Percentiles rank a stretch among this genome's conserved stretches.
These are phyloP conservation scores for Turritis glabra DNA, from an alignment of 345 rosid species.

Conservation along the genomic window DNA sequence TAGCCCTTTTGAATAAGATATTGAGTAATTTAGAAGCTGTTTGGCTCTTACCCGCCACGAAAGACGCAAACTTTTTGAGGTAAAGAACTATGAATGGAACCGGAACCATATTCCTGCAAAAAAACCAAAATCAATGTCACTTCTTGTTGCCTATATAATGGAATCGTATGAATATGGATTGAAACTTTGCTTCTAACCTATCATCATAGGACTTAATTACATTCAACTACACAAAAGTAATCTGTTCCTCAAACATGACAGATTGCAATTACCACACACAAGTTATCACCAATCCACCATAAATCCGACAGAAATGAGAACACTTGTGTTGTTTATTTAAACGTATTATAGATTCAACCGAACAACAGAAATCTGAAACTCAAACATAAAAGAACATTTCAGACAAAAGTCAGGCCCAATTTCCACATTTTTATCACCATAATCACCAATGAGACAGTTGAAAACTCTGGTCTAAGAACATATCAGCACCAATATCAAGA, in stretches of 20 bases:
- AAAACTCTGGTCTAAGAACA: slow-evolving; percentile 3
- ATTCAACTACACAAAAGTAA: neutral
- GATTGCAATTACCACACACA: neutral
- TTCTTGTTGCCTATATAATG: neutral
- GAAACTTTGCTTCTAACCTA: neutral
- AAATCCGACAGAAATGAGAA: neutral
- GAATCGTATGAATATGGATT: neutral
- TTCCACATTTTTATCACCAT: neutral
- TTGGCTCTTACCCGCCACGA: slow-evolving; percentile 61
- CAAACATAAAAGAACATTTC: neutral
- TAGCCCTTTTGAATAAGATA: slow-evolving; percentile 65
- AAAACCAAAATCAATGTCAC: slow-evolving; percentile 3
- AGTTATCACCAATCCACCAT: neutral
- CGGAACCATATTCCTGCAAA: slow-evolving; percentile 88
- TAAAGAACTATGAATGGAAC: slow-evolving; percentile 86
- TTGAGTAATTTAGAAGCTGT: slow-evolving; percentile 60
- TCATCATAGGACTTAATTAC: neutral
- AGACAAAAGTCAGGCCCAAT: neutral
- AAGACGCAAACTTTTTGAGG: slow-evolving; percentile 66
- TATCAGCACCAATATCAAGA: neutral
- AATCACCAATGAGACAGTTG: neutral
- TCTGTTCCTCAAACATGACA: neutral
- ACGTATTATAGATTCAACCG: neutral
- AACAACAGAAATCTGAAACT: too few species aligned
- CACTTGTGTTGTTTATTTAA: neutral